phyloP scores from a whole-genome alignment of 192 early-diverging fungal genomes.

The Coemansia sp. region DNA sequence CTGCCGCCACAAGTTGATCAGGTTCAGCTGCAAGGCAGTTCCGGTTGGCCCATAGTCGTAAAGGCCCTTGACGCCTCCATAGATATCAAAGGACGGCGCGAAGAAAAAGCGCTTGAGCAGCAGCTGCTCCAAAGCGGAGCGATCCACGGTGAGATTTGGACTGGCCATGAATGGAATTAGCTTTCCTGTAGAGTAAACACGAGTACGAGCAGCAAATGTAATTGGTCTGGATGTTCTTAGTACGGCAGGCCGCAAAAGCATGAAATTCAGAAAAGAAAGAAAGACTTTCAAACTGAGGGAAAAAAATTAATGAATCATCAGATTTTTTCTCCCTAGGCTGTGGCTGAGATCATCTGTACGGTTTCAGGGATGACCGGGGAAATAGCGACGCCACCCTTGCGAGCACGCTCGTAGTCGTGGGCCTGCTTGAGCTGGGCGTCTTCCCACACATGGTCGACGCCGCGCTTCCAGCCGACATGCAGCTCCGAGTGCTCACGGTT shows the following conservation, averaged over 20 bases:
- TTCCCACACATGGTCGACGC: conserved; percentile 51
- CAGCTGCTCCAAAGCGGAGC: conserved; percentile 66
- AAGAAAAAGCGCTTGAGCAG: conserved; percentile 94
- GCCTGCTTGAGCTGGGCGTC: conserved; percentile 52
- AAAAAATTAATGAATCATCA: background rate
- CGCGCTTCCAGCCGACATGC: conserved; percentile 51
- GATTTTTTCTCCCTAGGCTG: background rate
- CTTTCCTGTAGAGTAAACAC: conserved; percentile 24
- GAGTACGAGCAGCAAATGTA: conserved; percentile 1
- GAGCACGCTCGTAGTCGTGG: conserved; percentile 35
- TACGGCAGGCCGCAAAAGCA: too few relatives aligned
- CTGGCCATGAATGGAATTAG: conserved; percentile 28
- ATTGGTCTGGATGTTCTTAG: conserved; percentile 5
- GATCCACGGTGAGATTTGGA: conserved; percentile 55
- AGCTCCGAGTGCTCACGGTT: conserved; percentile 38
- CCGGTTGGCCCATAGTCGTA: conserved; percentile 98
- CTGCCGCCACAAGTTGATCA: conserved; percentile 86
- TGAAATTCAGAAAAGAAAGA: too few relatives aligned
- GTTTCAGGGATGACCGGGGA: conserved; percentile 41
- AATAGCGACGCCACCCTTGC: conserved; percentile 46
- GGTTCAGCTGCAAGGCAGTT: conserved; percentile 87
- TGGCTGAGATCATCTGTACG: conserved; percentile 20
- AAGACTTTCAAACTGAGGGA: too few relatives aligned
- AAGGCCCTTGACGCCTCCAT: conserved; percentile 94
- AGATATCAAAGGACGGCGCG: conserved; percentile 92